Conservation (phyloP, 2,329 filamentous ascomycete genomes). For the Fusarium solani-melongenae region DNA sequence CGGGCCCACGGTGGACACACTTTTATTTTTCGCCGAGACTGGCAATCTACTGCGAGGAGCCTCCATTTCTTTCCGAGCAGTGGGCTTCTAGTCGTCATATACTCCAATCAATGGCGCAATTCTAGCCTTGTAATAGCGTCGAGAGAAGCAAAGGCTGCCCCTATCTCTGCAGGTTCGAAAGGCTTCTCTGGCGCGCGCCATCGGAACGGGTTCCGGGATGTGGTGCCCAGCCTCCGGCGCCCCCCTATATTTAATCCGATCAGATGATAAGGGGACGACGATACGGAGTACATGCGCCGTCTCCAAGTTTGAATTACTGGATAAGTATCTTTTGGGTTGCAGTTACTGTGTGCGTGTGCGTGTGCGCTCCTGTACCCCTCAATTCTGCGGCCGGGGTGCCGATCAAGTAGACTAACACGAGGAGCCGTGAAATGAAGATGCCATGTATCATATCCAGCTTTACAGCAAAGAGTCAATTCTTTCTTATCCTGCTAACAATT, state of each 20-base stretch:
- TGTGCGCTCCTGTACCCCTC: slow-evolving; percentile 11
- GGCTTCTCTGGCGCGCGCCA: background rate
- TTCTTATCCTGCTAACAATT: background rate
- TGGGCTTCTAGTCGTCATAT: background rate
- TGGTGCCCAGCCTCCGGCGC: slow-evolving; percentile 7
- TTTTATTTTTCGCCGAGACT: background rate
- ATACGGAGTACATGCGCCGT: background rate
- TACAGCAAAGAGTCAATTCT: background rate
- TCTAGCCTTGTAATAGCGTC: background rate
- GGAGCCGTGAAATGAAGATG: background rate
- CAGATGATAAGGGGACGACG: slow-evolving; percentile 25
- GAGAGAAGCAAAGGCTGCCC: background rate
- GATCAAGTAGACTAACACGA: background rate
- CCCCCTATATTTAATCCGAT: slow-evolving; percentile 20
- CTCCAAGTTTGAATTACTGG: background rate
- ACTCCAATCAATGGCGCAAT: background rate
- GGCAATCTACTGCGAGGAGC: background rate
- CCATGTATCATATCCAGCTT: background rate
- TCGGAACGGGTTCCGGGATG: slow-evolving; percentile 21
- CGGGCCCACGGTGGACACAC: background rate
- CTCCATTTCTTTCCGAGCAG: background rate
- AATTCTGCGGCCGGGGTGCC: background rate
- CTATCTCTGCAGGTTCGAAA: background rate
- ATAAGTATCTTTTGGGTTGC: background rate
- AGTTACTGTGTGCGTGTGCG: background rate